Base-by-base conservation (phyloP, 768 basidiomycete species). In the Tricholomella constricta region DNA sequence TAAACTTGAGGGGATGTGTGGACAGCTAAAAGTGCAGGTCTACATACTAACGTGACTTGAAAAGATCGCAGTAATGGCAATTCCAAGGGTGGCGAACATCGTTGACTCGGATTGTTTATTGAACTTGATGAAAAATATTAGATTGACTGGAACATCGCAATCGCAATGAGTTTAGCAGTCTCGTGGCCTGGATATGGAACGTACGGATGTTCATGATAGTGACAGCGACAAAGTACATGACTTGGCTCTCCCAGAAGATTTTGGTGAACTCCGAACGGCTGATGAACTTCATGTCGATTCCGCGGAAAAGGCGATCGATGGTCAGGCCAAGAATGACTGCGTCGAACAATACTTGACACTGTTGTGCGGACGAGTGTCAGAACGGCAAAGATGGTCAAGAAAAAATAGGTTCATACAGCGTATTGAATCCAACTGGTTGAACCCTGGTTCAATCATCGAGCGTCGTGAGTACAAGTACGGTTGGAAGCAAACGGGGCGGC, bases 371-470 rank as follows among this genome's bases (percentile, higher is more conserved):
- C 1, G n/a, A 26, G 7, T 38, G 37, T 32, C 20, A 32, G 7
- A 31, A 9, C 31, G 26, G 40, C 29, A 36, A 41, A 11, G 10
- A 11, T 8, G 2, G 3, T 26, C 2, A 15, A 26, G 9, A 9
- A 14, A 17, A n/a, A 6, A 20, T 2, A 19, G 26, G 32, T 25
- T 26, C 44, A 19, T 49, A 62, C 60, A 54, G 58, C 14, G 29
- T 61, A 61, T 34, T 61, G 60, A 31, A 61, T 54, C 60, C 60
- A 61, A 44, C 60, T 61, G 0, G 60, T 61, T 5, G 60, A 56
- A 31, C 60, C 60, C 60, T 61, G 20, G 1, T 35, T 25, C 34
- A 20, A 17, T 29, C 36, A 35, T 34, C 27, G 22, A 20, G 20
- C 15, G n/a, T 46, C 34, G 19, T 19, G 14, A 35, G 26, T 20